Conservation (phyloP, 75 land plant genomes). For the Gnetum montanum region DNA sequence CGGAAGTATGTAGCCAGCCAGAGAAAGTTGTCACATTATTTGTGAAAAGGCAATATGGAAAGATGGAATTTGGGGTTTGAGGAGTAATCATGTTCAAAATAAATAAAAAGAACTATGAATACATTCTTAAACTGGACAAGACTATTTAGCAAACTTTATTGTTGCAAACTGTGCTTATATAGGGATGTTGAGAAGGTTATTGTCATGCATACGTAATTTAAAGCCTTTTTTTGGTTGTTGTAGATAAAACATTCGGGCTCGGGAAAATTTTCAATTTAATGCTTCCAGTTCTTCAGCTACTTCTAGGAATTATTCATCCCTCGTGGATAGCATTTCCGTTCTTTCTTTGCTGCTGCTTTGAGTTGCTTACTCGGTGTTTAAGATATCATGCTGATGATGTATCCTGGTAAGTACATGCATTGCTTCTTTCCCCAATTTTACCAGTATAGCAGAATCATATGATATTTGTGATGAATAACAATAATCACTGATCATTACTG, state of each 20-base stretch:
- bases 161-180: no score
- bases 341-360: conserved; percentile 78
- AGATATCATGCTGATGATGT: conserved; percentile 77
- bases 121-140: no score
- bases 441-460: neutral
- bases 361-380: conserved; percentile 85
- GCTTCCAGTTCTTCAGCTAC: conserved; percentile 68
- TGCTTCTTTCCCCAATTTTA: neutral
- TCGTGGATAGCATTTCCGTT: conserved; percentile 92
- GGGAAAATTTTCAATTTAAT: conserved; percentile 43
- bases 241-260: conserved; percentile 40
- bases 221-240: neutral
- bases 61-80: no score
- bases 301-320: conserved; percentile 72
- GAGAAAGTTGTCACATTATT: no score
- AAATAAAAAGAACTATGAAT: no score
- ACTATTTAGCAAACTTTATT: no score
- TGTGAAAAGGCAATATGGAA: no score
- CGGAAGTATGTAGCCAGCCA: no score
- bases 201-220: no score
- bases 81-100: no score
- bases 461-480: neutral
- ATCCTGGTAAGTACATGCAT: conserved; percentile 47
- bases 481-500: neutral
- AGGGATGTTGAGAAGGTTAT: no score